Percentiles rank a stretch among this genome's conserved stretches.
Conservation (phyloP, 2,329 filamentous ascomycete genomes). For the Colletotrichum chlorophyti region DNA sequence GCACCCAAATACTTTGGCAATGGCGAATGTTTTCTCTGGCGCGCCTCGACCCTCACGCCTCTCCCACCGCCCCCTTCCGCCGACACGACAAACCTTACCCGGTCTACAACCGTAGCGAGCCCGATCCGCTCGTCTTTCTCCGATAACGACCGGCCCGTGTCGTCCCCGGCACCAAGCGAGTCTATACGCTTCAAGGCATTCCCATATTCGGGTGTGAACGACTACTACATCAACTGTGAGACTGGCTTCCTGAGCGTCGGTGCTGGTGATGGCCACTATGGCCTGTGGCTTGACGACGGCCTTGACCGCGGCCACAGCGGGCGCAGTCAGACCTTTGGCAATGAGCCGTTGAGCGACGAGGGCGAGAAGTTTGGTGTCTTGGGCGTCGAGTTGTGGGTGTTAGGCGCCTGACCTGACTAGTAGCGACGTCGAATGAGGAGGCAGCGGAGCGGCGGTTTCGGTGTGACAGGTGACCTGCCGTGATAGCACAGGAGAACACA, state of each 20-base stretch:
- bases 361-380: conserved; percentile 91
- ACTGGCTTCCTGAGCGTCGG: conserved; percentile 84
- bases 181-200: conserved; percentile 96
- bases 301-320: conserved; percentile 86
- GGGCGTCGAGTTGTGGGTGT: conserved; percentile 92
- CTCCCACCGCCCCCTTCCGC: conserved; percentile 58
- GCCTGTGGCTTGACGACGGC: conserved; percentile 88
- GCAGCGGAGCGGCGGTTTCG: too few relatives aligned
- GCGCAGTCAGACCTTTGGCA: conserved; percentile 89
- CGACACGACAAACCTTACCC: conserved; percentile 55
- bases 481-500: too few relatives aligned
- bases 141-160: conserved; percentile 33
- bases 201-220: conserved; percentile 93
- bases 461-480: too few relatives aligned
- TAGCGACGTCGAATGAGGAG: too few relatives aligned
- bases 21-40: conserved; percentile 85
- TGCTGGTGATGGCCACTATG: conserved; percentile 88
- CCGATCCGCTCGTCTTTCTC: conserved; percentile 30
- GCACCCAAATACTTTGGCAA: conserved; percentile 90
- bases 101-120: conserved; percentile 48
- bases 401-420: conserved; percentile 72
- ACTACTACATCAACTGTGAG: conserved; percentile 96
- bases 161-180: conserved; percentile 64
- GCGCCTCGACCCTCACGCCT: conserved; percentile 64
- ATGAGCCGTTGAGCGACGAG: conserved; percentile 91